Percentiles rank a stretch among this genome's conserved stretches.
Conservation (phyloP, 2,329 filamentous ascomycete genomes). For the Nigrospora sphaerica region DNA sequence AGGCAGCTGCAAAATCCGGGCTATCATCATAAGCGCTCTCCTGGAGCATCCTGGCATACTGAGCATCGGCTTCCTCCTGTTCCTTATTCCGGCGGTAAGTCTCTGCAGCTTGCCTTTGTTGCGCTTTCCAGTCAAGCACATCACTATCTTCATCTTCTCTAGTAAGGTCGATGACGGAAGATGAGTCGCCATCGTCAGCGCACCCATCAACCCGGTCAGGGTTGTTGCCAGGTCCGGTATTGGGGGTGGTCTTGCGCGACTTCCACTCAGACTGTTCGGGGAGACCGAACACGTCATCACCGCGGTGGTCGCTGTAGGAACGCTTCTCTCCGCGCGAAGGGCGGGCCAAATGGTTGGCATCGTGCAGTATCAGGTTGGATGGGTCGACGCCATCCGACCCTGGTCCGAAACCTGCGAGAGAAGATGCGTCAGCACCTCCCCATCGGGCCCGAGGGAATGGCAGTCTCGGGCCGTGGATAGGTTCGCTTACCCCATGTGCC, state of each 20-base stretch:
- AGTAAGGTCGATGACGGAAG: constrained; percentile 33
- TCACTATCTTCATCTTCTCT: constrained; percentile 22
- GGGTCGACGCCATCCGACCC: too few species aligned
- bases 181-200: constrained; percentile 2
- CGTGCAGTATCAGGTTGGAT: too few species aligned
- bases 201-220: neutral
- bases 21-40: constrained; percentile 1
- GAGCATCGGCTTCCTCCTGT: constrained; percentile 7
- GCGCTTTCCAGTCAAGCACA: constrained; percentile 19
- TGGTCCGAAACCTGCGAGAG: too few species aligned
- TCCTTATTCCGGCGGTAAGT: constrained; percentile 10
- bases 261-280: constrained; percentile 15
- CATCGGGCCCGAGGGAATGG: too few species aligned
- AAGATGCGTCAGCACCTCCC: too few species aligned
- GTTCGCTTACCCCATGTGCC: neutral
- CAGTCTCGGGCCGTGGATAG: too few species aligned
- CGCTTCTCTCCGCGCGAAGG: constrained; percentile 13
- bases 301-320: constrained; percentile 15
- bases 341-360: too few species aligned
- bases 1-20: neutral
- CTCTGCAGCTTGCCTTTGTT: constrained; percentile 27
- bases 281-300: constrained; percentile 1
- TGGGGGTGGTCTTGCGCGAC: constrained; percentile 22
- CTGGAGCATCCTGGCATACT: constrained; percentile 7
- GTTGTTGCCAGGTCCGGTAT: constrained; percentile 2